phyloP scores from a whole-genome alignment of 225 moss, liverwort and hornwort species.

The Rhytidiadelphus loreus region DNA sequence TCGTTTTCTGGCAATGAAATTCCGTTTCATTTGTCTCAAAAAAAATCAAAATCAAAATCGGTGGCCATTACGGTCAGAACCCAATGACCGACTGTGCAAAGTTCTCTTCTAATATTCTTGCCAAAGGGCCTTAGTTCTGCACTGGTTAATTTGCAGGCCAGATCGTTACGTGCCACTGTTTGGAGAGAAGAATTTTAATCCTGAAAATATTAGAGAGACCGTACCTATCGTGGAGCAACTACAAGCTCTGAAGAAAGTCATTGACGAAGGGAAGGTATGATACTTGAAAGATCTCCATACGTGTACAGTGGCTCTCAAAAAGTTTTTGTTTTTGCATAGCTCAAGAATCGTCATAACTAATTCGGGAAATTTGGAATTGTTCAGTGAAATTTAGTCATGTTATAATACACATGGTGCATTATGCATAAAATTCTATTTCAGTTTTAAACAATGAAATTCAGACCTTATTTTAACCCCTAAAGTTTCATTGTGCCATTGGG shows the following conservation, averaged over 20 bases:
- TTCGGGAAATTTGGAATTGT: neutral
- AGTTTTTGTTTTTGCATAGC: neutral
- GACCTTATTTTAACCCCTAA: neutral
- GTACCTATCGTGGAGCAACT: slow-evolving; percentile 64
- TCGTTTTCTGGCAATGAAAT: no score
- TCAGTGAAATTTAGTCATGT: neutral
- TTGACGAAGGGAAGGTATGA: slow-evolving; percentile 81
- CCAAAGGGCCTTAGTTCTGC: neutral
- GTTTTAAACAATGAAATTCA: neutral
- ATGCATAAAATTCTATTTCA: neutral
- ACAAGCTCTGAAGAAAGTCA: slow-evolving; percentile 58
- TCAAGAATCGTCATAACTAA: neutral
- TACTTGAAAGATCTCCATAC: neutral
- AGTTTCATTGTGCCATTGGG: no score
- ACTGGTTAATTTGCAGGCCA: slow-evolving; percentile 44
- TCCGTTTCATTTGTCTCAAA: no score
- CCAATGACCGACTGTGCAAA: neutral
- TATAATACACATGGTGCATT: neutral
- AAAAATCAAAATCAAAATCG: no score
- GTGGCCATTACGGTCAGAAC: neutral
- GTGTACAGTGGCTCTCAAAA: neutral
- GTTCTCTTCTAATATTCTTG: neutral
- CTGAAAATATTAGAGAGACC: slow-evolving; percentile 21
- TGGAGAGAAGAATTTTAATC: slow-evolving; percentile 34
- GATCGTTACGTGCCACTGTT: slow-evolving; percentile 80